phyloP scores from a whole-genome alignment of 768 basidiomycete genomes.

The Mycena indigotica region DNA sequence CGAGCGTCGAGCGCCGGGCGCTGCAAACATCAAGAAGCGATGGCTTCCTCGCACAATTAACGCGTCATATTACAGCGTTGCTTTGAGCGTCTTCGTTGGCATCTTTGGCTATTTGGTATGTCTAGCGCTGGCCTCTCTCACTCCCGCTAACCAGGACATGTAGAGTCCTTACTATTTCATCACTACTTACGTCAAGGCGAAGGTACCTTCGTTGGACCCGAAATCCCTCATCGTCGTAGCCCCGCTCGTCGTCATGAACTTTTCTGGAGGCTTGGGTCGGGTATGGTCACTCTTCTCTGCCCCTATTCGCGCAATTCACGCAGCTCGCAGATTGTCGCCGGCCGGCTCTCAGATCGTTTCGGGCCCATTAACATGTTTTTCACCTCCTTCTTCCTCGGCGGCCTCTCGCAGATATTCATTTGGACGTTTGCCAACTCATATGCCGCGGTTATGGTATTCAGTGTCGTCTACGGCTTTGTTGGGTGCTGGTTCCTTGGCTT shows the following conservation, averaged over 20 bases:
- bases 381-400: constrained; percentile 35
- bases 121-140: not conserved
- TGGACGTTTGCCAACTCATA: constrained; percentile 41
- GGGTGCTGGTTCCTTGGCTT: constrained; percentile 39
- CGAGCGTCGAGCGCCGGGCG: constrained; percentile 25
- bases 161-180: constrained; percentile 28
- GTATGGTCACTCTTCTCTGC: constrained; percentile 16
- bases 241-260: constrained; percentile 28
- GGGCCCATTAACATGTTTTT: constrained; percentile 44
- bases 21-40: constrained; percentile 18
- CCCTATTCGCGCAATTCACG: not conserved
- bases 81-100: constrained; percentile 32
- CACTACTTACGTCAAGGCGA: constrained; percentile 22
- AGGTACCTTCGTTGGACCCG: constrained; percentile 21
- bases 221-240: constrained; percentile 25
- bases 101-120: constrained; percentile 28
- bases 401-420: constrained; percentile 38
- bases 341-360: constrained; percentile 39
- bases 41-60: constrained; percentile 27
- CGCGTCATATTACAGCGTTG: constrained; percentile 35
- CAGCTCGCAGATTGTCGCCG: constrained; percentile 32
- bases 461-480: constrained; percentile 36
- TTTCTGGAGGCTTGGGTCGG: constrained; percentile 26
- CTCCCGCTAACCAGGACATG: not conserved
- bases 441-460: constrained; percentile 33